Percentiles rank a stretch among this genome's conserved stretches.
Evolutionary conservation across 805 yeast species (phyloP).

Genomic region (Zygotorulaspora sp.): DNA sequence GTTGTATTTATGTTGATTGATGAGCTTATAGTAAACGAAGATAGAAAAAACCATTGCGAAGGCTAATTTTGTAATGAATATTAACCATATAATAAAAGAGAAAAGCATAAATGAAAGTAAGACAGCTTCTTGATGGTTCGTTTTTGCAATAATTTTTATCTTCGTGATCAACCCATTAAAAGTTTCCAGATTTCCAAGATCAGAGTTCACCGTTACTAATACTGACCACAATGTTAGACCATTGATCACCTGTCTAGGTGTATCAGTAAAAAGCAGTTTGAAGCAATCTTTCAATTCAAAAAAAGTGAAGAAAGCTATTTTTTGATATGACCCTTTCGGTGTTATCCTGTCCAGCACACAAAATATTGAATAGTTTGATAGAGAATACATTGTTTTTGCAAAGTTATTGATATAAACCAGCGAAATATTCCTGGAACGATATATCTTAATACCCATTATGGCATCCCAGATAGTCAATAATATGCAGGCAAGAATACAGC

Average conservation of each 20-base stretch:
- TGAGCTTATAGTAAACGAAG: conserved; percentile 47
- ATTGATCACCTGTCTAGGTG: conserved; percentile 84
- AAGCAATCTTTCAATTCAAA: conserved; percentile 60
- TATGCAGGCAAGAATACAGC: conserved; percentile 72
- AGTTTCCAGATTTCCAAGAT: conserved; percentile 32
- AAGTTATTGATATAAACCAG: conserved; percentile 62
- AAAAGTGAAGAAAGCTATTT: conserved; percentile 61
- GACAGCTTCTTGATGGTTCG: conserved; percentile 62
- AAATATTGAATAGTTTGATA: conserved; percentile 57
- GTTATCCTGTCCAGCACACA: conserved; percentile 71
- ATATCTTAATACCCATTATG: conserved; percentile 53
- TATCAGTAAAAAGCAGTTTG: conserved; percentile 65
- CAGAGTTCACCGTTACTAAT: conserved; percentile 28
- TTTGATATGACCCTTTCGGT: conserved; percentile 59
- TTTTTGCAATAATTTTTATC: conserved; percentile 53
- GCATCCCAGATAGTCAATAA: conserved; percentile 53
- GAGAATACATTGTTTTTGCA: conserved; percentile 54
- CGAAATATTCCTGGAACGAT: conserved; percentile 59
- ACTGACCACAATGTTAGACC: conserved; percentile 64
- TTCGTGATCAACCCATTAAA: conserved; percentile 38
- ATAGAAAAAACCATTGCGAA: conserved; percentile 50
- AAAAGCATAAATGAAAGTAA: conserved; percentile 70
- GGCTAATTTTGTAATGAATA: conserved; percentile 54
- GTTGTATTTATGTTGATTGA: conserved; percentile 36
- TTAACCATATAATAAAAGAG: conserved; percentile 68